phyloP scores from a whole-genome alignment of 257 asterid genomes.

The Cynanchum wilfordii region DNA sequence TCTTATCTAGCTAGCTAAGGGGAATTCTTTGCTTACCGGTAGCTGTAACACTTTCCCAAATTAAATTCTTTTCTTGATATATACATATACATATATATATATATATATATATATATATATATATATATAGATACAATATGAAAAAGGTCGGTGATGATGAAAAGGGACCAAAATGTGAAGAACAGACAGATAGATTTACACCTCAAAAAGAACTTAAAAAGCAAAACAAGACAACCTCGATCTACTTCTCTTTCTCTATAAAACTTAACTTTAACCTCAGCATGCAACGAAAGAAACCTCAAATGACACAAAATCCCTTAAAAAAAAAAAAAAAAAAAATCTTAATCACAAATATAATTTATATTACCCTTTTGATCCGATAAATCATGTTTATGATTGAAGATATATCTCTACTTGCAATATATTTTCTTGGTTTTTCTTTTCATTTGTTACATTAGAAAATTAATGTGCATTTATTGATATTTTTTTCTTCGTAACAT shows the following conservation, averaged over 20 bases:
- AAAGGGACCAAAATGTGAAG: not conserved
- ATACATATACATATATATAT: too few species aligned
- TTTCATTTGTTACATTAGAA: too few species aligned
- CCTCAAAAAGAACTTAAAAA: not conserved
- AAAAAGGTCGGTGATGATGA: not conserved
- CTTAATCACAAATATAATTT: too few species aligned
- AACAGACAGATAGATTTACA: not conserved
- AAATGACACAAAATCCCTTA: too few species aligned
- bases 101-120: too few species aligned
- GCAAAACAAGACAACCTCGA: not conserved
- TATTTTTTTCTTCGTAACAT: too few species aligned
- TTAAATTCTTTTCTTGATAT: conserved; percentile 29
- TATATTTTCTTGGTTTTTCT: too few species aligned
- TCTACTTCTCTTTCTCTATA: not conserved
- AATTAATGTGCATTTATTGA: too few species aligned
- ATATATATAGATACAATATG: not conserved
- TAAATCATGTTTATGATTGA: too few species aligned
- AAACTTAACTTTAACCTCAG: not conserved
- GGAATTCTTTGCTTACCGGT: conserved; percentile 7
- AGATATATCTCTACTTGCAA: too few species aligned
- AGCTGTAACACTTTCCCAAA: conserved; percentile 5
- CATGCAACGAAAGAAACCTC: not conserved
- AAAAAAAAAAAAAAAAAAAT: too few species aligned
- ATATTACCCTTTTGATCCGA: too few species aligned
- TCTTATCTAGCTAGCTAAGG: conserved; percentile 17